Evolutionary conservation across 305 asterid species (phyloP).

Genomic region (Fraxinus xanthoxyloides): DNA sequence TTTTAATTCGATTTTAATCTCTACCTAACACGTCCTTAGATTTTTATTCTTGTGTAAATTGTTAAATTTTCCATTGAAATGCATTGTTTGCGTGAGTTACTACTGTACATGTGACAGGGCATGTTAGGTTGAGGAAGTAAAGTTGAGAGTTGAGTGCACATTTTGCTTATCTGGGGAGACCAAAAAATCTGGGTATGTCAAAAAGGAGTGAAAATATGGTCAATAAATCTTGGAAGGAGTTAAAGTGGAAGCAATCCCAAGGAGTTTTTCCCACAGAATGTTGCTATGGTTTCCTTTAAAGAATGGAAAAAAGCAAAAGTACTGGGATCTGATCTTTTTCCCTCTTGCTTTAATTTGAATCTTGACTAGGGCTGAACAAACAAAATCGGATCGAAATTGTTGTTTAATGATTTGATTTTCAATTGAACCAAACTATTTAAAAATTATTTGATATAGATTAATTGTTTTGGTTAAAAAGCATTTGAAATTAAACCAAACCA

Average conservation of each 20-base stretch:
- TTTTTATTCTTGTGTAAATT: too few relatives aligned
- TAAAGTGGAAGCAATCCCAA: slow-evolving; percentile 22
- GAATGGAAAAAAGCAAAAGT: not conserved
- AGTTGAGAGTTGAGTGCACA: not conserved
- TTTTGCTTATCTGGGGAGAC: not conserved
- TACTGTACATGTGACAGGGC: not conserved
- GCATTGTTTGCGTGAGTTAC: not conserved
- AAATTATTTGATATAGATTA: not conserved
- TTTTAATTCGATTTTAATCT: too few relatives aligned
- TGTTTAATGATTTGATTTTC: not conserved
- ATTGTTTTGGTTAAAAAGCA: not conserved
- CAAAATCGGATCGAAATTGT: not conserved
- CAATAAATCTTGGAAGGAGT: slow-evolving; percentile 15
- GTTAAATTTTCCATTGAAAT: not conserved
- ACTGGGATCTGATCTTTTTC: not conserved
- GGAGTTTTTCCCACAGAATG: slow-evolving; percentile 12
- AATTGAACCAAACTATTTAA: not conserved
- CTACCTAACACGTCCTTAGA: too few relatives aligned
- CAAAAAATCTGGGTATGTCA: not conserved
- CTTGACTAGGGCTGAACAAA: not conserved
- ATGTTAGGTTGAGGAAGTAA: not conserved
- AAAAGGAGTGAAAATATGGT: not conserved
- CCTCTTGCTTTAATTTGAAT: slow-evolving; percentile 1
- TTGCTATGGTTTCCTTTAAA: not conserved
- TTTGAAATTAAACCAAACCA: not conserved